Percentiles rank a stretch among this genome's conserved stretches.
Conservation (phyloP, 75 land plant genomes). For the Pseudotsuga menziesii region DNA sequence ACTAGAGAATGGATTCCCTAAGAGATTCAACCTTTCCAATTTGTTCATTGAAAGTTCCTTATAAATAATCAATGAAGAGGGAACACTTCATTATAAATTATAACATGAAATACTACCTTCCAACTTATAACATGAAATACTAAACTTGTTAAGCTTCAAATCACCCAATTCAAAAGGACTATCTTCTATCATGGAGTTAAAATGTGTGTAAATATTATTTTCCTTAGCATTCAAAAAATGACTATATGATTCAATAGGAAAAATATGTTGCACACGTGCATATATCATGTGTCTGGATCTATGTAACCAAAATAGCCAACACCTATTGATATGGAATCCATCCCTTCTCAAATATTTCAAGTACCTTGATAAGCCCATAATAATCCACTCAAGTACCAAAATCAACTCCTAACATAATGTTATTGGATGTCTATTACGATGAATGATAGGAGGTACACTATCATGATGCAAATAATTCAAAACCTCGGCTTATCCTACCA, state of each 20-base stretch:
- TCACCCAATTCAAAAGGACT: too few species aligned
- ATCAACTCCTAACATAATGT: constrained; percentile 61
- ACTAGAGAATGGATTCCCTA: constrained; percentile 31
- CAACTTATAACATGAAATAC: too few species aligned
- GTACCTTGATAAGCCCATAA: constrained; percentile 67
- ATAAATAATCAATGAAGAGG: too few species aligned
- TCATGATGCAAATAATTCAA: constrained; percentile 82
- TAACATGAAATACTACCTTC: too few species aligned
- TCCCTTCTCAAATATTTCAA: constrained; percentile 23
- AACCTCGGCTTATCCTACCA: constrained; percentile 72
- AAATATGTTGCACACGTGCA: too few species aligned
- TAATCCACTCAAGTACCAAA: constrained; percentile 66
- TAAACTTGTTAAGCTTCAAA: too few species aligned
- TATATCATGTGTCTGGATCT: constrained; percentile 49
- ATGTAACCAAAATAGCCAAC: constrained; percentile 87
- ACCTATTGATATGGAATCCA: constrained; percentile 58
- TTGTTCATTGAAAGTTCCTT: background rate
- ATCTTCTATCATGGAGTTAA: too few species aligned
- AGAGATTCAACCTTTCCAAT: constrained; percentile 29
- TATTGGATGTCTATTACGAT: constrained; percentile 56
- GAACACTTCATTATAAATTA: too few species aligned
- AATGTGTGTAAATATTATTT: too few species aligned
- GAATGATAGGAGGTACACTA: constrained; percentile 73
- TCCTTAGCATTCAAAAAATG: too few species aligned
- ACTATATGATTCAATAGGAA: too few species aligned